Conservation (phyloP, 2,329 filamentous ascomycete species). For the Fusarium tricinctum region DNA sequence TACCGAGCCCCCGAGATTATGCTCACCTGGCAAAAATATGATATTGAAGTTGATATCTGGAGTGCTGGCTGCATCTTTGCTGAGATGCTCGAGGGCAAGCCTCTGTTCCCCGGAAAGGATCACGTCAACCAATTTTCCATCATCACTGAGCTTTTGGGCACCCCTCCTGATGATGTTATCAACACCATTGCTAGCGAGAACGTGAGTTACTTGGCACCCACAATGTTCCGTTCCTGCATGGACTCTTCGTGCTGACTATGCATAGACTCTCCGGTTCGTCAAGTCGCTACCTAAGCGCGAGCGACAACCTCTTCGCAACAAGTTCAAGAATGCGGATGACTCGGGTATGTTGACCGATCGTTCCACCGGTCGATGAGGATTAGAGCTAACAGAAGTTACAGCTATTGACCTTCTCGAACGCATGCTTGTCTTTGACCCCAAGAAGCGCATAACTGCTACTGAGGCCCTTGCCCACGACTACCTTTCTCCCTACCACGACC, state of each 20-base stretch:
- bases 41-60: conserved; percentile 99
- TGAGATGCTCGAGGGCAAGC: conserved; percentile 99
- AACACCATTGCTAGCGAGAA: conserved; percentile 99
- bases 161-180: conserved; percentile 97
- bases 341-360: conserved; percentile 70
- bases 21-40: conserved; percentile 99
- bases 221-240: neutral
- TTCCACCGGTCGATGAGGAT: neutral
- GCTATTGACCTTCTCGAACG: conserved; percentile 94
- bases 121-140: conserved; percentile 99
- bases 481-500: conserved; percentile 95
- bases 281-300: conserved; percentile 97
- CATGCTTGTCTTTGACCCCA: conserved; percentile 99
- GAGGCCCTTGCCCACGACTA: conserved; percentile 93
- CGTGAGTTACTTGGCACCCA: conserved; percentile 65
- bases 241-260: conserved; percentile 35
- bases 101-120: conserved; percentile 97
- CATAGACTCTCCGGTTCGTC: conserved; percentile 92
- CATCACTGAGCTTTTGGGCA: conserved; percentile 96
- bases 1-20: conserved; percentile 99
- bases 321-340: conserved; percentile 96
- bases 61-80: conserved; percentile 99
- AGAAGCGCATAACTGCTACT: conserved; percentile 89
- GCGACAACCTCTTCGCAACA: conserved; percentile 85
- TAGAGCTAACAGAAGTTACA: conserved; percentile 52